A percentile compares a stretch with the other conserved stretches of the same genome.
These are phyloP conservation scores for Alternaria sp. DNA, from an alignment of 2,329 filamentous ascomycete genomes.

Conservation along the genomic window DNA sequence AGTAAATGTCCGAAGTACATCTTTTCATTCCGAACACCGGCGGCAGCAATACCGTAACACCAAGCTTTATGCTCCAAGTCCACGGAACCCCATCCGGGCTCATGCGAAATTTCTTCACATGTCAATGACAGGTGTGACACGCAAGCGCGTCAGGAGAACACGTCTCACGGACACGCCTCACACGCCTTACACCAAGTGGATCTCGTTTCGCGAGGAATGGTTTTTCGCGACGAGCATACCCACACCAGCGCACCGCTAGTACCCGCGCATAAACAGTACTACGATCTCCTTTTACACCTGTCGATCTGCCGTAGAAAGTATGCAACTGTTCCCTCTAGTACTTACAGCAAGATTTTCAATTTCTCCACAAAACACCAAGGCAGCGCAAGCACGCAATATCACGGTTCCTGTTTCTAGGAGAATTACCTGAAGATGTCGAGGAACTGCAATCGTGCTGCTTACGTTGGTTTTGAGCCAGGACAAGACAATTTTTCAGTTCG, in stretches of 20 bases:
- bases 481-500: not conserved
- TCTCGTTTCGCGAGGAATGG: slow-evolving; percentile 1
- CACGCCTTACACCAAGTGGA: slow-evolving; percentile 11
- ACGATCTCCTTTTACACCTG: slow-evolving; percentile 6
- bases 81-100: not conserved
- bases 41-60: not conserved
- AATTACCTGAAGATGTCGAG: not conserved
- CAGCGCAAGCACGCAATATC: not conserved
- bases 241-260: slow-evolving; percentile 4
- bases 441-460: not conserved
- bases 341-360: not conserved
- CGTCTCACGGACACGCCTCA: not conserved
- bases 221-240: slow-evolving; percentile 3
- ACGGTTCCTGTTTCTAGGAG: not conserved
- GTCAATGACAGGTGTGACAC: not conserved
- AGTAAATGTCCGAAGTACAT: not conserved
- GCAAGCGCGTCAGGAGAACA: slow-evolving; percentile 9
- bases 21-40: not conserved
- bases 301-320: slow-evolving; percentile 7
- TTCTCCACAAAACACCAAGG: not conserved
- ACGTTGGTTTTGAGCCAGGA: not conserved
- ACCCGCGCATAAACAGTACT: slow-evolving; percentile 9
- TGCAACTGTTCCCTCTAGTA: slow-evolving; percentile 4
- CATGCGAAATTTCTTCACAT: not conserved
- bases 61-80: not conserved